Conservation (phyloP, 768 basidiomycete genomes). For the Agrocybe praecox region DNA sequence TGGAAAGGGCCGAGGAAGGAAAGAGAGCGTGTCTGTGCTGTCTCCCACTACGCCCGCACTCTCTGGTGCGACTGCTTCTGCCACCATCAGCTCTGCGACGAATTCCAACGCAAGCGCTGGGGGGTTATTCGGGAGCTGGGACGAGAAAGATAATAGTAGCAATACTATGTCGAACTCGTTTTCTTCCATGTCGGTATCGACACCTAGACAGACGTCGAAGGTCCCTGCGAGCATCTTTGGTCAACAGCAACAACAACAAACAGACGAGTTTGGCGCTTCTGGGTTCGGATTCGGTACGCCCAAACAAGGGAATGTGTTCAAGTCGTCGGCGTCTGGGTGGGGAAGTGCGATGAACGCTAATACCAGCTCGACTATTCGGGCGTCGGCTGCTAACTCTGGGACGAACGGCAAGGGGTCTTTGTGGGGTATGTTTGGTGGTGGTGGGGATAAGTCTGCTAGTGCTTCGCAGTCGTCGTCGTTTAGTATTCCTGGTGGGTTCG, state of each 20-base stretch:
- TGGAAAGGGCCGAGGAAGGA: slow-evolving; percentile 7
- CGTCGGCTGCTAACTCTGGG: neutral
- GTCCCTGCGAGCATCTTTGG: slow-evolving; percentile 21
- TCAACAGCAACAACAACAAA: slow-evolving; percentile 7
- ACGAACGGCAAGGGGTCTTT: slow-evolving; percentile 8
- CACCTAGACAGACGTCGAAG: slow-evolving; percentile 25
- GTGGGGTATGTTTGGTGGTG: slow-evolving; percentile 21
- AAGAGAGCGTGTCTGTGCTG: neutral
- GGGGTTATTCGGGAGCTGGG: slow-evolving; percentile 5
- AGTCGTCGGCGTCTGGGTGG: slow-evolving; percentile 3
- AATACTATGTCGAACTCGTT: slow-evolving; percentile 3
- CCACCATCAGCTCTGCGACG: neutral
- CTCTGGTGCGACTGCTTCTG: neutral
- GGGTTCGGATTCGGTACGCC: neutral
- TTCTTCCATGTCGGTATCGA: slow-evolving; percentile 7
- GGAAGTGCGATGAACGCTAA: slow-evolving; percentile 20
- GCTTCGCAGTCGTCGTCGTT: slow-evolving; percentile 1
- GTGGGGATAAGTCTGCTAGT: neutral
- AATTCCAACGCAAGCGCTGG: neutral
- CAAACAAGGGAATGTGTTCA: neutral
- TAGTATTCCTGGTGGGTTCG: slow-evolving; percentile 20
- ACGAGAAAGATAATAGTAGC: neutral
- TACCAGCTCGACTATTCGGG: slow-evolving; percentile 9
- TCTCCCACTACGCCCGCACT: neutral
- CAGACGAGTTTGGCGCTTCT: slow-evolving; percentile 1